phyloP scores from a whole-genome alignment of 169 alveolate genomes.

The Cyclospora cayetanensis region DNA sequence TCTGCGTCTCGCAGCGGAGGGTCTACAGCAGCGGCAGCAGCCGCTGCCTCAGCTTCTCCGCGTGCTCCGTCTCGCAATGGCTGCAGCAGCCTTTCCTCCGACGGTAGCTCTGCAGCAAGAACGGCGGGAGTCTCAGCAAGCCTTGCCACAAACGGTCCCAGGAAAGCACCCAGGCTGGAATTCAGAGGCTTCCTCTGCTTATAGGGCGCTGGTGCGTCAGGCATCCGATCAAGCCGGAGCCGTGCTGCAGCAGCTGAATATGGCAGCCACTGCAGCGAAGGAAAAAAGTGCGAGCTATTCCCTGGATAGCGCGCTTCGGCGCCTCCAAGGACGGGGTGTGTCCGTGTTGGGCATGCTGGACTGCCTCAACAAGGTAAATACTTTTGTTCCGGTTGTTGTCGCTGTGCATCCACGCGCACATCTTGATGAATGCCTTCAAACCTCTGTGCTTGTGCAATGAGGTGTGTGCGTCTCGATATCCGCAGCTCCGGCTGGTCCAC shows the following conservation, averaged over 20 bases:
- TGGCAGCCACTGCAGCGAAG: not conserved
- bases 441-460: not conserved
- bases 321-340: not conserved
- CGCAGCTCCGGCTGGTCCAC: constrained; percentile 22
- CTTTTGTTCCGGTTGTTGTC: not conserved
- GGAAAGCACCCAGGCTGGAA: constrained; percentile 1
- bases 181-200: not conserved
- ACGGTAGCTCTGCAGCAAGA: not conserved
- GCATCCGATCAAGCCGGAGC: not conserved
- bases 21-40: constrained; percentile 34
- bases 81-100: not conserved
- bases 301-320: not conserved
- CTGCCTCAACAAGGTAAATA: constrained; percentile 12
- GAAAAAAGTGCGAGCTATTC: not conserved
- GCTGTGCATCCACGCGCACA: not conserved
- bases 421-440: not conserved
- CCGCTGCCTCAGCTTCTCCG: constrained; percentile 35
- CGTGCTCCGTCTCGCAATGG: constrained; percentile 11
- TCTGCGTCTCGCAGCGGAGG: constrained; percentile 13
- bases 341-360: constrained; percentile 5
- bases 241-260: constrained; percentile 29
- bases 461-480: not conserved
- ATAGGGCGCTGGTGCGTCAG: not conserved
- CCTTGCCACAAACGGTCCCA: not conserved
- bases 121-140: constrained; percentile 1